phyloP scores from a whole-genome alignment of 2,329 filamentous ascomycete species.

The Ophiostoma triangulosporum region DNA sequence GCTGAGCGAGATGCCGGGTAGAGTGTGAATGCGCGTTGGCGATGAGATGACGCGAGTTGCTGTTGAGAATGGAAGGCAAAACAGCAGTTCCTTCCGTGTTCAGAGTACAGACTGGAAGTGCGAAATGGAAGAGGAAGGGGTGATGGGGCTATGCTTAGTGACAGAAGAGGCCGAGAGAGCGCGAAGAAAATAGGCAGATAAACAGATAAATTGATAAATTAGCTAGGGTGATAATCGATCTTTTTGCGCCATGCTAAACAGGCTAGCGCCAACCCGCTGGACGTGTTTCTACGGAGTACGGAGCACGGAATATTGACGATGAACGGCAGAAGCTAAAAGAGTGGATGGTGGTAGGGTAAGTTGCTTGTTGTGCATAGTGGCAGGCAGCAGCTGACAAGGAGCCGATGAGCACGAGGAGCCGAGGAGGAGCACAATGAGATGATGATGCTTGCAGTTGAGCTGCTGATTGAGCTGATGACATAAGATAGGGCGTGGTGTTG shows the following conservation, averaged over 20 bases:
- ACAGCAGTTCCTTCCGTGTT: background rate
- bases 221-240: no score
- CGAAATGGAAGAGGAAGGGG: background rate
- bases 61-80: background rate
- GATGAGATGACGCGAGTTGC: no score
- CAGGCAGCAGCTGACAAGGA: background rate
- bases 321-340: background rate
- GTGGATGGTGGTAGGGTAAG: background rate
- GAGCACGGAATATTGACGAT: slow-evolving; percentile 1
- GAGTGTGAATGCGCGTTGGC: no score
- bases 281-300: slow-evolving; percentile 1
- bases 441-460: background rate
- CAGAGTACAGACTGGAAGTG: background rate
- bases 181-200: background rate
- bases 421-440: background rate
- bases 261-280: background rate
- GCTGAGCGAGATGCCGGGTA: no score
- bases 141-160: slow-evolving; percentile 1
- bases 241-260: no score
- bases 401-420: background rate
- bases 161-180: background rate
- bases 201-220: background rate
- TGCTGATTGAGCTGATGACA: no score
- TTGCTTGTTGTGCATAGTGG: background rate
- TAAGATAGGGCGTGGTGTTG: no score